phyloP scores from a whole-genome alignment of 768 basidiomycete genomes.

The Leccinum subgranulosum region DNA sequence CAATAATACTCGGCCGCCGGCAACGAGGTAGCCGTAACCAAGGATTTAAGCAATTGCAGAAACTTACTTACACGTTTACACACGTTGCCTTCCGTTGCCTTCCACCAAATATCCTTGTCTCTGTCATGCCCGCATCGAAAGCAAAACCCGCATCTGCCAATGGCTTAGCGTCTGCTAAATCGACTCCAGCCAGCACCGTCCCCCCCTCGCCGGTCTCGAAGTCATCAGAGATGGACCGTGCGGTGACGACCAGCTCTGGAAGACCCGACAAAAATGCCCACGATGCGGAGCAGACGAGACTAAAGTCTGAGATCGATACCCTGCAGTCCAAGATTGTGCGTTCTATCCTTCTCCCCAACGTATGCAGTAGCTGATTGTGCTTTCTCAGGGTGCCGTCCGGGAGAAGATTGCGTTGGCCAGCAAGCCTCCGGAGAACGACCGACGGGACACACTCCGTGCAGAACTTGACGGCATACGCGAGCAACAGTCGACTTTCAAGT shows the following conservation, averaged over 20 bases:
- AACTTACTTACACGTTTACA: background rate
- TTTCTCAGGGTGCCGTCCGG: constrained; percentile 57
- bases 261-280: constrained; percentile 85
- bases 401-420: constrained; percentile 70
- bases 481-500: constrained; percentile 77
- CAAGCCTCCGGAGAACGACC: constrained; percentile 66
- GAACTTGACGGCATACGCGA: constrained; percentile 79
- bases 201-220: constrained; percentile 27
- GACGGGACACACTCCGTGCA: constrained; percentile 64
- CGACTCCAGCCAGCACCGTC: constrained; percentile 27
- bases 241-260: constrained; percentile 35
- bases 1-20: background rate
- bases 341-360: constrained; percentile 15
- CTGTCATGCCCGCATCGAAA: constrained; percentile 43
- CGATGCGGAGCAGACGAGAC: constrained; percentile 79
- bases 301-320: constrained; percentile 81
- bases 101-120: constrained; percentile 26
- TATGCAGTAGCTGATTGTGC: background rate
- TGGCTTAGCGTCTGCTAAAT: constrained; percentile 39
- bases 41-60: background rate
- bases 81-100: constrained; percentile 4
- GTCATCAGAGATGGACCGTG: constrained; percentile 16
- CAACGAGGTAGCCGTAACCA: background rate
- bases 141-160: constrained; percentile 49
- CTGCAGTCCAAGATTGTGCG: constrained; percentile 79